Conservation (phyloP, 2,329 filamentous ascomycete genomes). For the Niveomyces coronatus region DNA sequence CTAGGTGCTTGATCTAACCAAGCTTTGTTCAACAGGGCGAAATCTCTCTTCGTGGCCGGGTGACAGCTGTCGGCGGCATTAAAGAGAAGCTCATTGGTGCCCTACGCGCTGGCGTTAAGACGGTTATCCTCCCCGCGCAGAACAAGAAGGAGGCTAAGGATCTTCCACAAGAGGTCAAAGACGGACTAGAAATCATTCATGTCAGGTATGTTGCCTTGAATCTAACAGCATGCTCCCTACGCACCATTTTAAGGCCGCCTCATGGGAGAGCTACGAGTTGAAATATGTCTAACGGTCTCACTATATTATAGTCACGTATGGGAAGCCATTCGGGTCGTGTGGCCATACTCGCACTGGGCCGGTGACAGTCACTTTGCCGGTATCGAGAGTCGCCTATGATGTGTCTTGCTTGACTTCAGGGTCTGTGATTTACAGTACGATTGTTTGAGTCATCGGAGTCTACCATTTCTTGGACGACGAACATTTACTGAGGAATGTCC, state of each 20-base stretch:
- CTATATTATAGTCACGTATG: slow-evolving; percentile 78
- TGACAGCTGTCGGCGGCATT: slow-evolving; percentile 92
- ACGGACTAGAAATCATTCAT: slow-evolving; percentile 78
- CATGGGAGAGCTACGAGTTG: too few relatives aligned
- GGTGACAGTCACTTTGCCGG: slow-evolving; percentile 57
- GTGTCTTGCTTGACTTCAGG: slow-evolving; percentile 10
- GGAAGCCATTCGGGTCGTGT: slow-evolving; percentile 84
- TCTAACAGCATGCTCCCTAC: background rate
- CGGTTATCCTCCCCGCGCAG: slow-evolving; percentile 74
- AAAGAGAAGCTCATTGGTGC: slow-evolving; percentile 98
- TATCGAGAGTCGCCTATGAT: slow-evolving; percentile 72
- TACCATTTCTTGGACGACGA: too few relatives aligned
- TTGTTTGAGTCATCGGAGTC: too few relatives aligned
- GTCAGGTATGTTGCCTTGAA: slow-evolving; percentile 56
- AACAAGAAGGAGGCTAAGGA: slow-evolving; percentile 92
- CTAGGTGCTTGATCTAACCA: background rate
- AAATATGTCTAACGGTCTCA: too few relatives aligned
- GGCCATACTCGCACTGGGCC: slow-evolving; percentile 83
- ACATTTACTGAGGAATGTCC: too few relatives aligned
- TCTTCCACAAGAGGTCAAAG: slow-evolving; percentile 78
- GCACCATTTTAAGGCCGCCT: background rate
- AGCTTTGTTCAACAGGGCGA: slow-evolving; percentile 39
- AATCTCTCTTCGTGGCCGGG: slow-evolving; percentile 72
- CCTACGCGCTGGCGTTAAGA: slow-evolving; percentile 85
- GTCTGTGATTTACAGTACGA: slow-evolving; percentile 9